Base-by-base conservation (phyloP, 192 early-diverging fungal species). In the Endogone sp. region DNA sequence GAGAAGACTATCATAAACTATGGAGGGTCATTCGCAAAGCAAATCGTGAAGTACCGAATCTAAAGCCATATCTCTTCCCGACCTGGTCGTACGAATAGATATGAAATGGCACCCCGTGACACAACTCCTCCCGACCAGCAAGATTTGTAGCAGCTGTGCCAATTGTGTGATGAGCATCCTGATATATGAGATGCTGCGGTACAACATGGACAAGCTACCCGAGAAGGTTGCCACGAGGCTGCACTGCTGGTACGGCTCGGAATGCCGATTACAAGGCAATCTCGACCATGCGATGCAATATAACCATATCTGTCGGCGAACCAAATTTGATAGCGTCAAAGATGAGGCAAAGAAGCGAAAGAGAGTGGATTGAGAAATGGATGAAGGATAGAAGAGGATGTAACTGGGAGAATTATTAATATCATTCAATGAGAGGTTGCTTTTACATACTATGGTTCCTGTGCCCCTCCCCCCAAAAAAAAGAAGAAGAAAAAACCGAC, bases 121-220 rank as follows among this genome's bases (percentile, higher is more conserved):
- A n/a, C 44, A 58, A 55, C 20, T 64, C 11, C 13, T 31, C 16
- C 6, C 22, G 3, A 60, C 27, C 25, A 66, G 31, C 29, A 72
- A 61, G 44, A 27, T 67, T 2, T 72, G 71, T 26, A n/a, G 16
- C 60, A 49, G 29, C 2, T 72, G 71, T n/a, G 29, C 71, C 25
- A 55, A 62, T 21, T 10, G 11, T 16, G 37, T 49, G 22, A 24
- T 66, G 13, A 60, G 24, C 24, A 56, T 60, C 9, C 29, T 59
- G 6, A 59, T 67, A 3, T 8, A 66, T 13, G 56, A 30, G 24
- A 65, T 49, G 22, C 25, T 55, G 62, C 23, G 61, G 8, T 2
- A 2, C 22, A 28, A 64, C 21, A 37, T 4, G 4, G 1, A 20
- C 27, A 26, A 6, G 3, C 63, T 57, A 20, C 23, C 27, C 62